phyloP scores from a whole-genome alignment of 345 rosid species.

The Gossypium raimondii region DNA sequence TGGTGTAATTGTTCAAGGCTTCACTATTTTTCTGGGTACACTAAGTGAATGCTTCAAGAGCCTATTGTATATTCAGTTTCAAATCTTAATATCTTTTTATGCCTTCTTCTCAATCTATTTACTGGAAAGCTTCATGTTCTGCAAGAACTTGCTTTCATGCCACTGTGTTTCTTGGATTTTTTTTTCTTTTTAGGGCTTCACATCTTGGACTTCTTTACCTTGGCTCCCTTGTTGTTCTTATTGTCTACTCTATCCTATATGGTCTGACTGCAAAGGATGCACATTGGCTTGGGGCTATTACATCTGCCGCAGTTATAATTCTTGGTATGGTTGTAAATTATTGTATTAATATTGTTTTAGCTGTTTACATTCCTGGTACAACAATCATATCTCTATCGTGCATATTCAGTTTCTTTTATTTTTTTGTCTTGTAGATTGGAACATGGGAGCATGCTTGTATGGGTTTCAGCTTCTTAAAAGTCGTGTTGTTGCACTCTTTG shows the following conservation, averaged over 20 bases:
- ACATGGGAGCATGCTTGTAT: constrained; percentile 97
- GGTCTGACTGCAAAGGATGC: constrained; percentile 93
- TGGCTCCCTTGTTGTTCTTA: constrained; percentile 81
- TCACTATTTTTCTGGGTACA: background rate
- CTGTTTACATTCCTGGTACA: constrained; percentile 8
- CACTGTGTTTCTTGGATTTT: constrained; percentile 12
- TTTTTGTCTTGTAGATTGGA: constrained; percentile 72
- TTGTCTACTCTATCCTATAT: constrained; percentile 85
- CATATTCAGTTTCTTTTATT: constrained; percentile 17
- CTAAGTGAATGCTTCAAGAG: background rate
- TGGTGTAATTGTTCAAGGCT: background rate
- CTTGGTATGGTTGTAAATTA: constrained; percentile 52
- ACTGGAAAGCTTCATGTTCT: background rate
- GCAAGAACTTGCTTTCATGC: background rate
- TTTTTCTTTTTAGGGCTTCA: constrained; percentile 63
- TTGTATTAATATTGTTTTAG: constrained; percentile 16
- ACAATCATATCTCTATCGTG: background rate
- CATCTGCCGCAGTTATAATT: constrained; percentile 91
- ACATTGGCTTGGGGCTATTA: constrained; percentile 93
- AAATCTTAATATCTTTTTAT: background rate
- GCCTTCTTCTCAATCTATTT: background rate
- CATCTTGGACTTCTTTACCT: constrained; percentile 90
- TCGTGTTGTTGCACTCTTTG: constrained; percentile 86
- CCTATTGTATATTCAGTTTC: background rate
- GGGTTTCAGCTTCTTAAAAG: constrained; percentile 88